Evolutionary conservation across 805 yeast genomes (phyloP).

Genomic region (Lipomyces yamanashiensis): DNA sequence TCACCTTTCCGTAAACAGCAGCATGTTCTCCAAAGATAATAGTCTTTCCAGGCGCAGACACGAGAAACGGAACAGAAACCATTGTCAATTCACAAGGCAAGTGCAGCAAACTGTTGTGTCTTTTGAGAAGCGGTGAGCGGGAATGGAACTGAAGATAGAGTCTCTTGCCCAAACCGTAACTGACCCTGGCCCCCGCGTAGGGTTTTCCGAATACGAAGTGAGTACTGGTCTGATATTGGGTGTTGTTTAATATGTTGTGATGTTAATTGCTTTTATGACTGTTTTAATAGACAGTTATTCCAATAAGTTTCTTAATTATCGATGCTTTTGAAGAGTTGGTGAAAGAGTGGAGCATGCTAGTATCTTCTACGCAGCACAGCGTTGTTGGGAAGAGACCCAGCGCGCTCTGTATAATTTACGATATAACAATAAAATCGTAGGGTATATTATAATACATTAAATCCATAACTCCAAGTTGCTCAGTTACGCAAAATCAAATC

Average conservation of each 20-base stretch:
- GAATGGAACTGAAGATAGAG: not conserved
- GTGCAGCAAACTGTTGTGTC: not conserved
- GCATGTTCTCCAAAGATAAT: constrained; percentile 97
- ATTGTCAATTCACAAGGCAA: constrained; percentile 1
- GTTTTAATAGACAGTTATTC: too few species aligned
- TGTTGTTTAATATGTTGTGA: too few species aligned
- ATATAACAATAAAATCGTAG: too few species aligned
- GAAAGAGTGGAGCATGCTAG: too few species aligned
- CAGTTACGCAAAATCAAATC: not conserved
- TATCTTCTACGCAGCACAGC: not conserved
- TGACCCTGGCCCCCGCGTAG: not conserved
- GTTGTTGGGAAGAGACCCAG: not conserved
- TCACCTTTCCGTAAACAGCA: constrained; percentile 81
- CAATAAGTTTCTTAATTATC: too few species aligned
- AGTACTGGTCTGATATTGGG: not conserved
- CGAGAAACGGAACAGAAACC: constrained; percentile 58
- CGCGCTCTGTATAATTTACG: too few species aligned
- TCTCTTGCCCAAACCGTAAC: too few species aligned
- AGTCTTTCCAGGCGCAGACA: constrained; percentile 96
- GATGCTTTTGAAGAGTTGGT: too few species aligned
- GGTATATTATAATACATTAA: too few species aligned
- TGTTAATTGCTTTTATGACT: too few species aligned
- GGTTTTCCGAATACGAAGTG: not conserved
- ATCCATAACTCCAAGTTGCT: too few species aligned
- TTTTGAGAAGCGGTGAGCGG: too few species aligned